Conservation (phyloP, 805 yeast species). For the Candida chilensis region DNA sequence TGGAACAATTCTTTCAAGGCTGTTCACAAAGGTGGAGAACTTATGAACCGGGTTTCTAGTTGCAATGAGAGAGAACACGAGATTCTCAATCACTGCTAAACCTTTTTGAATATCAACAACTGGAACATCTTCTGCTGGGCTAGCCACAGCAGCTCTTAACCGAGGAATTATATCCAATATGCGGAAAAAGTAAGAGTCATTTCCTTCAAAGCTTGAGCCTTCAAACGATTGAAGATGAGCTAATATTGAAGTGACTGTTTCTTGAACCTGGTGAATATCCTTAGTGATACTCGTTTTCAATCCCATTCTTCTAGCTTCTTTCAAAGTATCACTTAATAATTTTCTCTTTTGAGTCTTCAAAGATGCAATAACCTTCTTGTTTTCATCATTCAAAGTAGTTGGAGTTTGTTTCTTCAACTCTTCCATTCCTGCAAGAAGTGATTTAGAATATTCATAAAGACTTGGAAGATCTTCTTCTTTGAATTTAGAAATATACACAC, state of each 20-base stretch:
- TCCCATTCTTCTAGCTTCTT: conserved; percentile 72
- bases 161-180: conserved; percentile 76
- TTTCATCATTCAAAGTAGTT: conserved; percentile 53
- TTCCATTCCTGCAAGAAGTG: conserved; percentile 47
- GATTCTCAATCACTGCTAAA: conserved; percentile 66
- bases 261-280: conserved; percentile 55
- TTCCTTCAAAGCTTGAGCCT: conserved; percentile 22
- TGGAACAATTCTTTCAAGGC: conserved; percentile 6
- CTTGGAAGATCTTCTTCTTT: conserved; percentile 28
- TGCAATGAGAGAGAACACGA: conserved; percentile 48
- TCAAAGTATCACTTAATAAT: conserved; percentile 66
- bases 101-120: conserved; percentile 66
- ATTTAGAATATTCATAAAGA: conserved; percentile 45
- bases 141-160: conserved; percentile 53
- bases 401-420: conserved; percentile 76
- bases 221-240: conserved; percentile 41
- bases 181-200: conserved; percentile 52
- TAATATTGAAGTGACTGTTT: conserved; percentile 54
- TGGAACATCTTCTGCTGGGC: conserved; percentile 68
- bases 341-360: conserved; percentile 77
- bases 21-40: conserved; percentile 12
- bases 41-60: conserved; percentile 37
- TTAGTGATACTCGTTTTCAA: conserved; percentile 55
- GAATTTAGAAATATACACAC: conserved; percentile 22
- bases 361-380: conserved; percentile 60